Base-by-base conservation (phyloP, 257 asterid species). In the Cruciata laevipes region DNA sequence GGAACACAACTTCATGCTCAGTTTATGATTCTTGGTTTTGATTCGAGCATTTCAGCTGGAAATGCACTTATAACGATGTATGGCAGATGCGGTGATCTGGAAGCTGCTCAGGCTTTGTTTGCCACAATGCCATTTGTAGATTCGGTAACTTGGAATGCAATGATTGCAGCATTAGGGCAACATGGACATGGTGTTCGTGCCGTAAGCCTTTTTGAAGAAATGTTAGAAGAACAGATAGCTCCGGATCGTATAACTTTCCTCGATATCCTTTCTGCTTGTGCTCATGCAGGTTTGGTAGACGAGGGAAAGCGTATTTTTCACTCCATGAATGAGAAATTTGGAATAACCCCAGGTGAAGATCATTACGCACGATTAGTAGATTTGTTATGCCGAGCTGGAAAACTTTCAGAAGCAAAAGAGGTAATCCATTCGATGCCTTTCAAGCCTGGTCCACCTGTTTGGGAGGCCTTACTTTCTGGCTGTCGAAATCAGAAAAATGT, bases 121-220 rank as follows among this genome's bases (percentile, higher is more conserved):
- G 14, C 4, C 35, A 51, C 71, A 23, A 67, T 67, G 71, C 71
- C 71, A 20, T 51, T 20, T 1, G 40, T 67, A 55, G 71, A 67
- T 32, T 67, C 71, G 4, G 32, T 67, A 31, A 49, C 71, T 30
- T 67, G 71, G 62, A 67, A 67, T 67, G 71, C 71, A 67, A 67
- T 67, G 71, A 67, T 67, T 51, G 62, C 71, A n/a, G 71, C 71
- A 27, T 67, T 67, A 9, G 71, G 71, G 31, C 71, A 67, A 38
- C 71, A 67, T 67, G 71, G 71, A 12, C 71, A 32, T 20, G 71
- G 71, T n/a, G 3, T 20, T 10, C 51, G 23, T 20, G 62, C 71
- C 51, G 51, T 67, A 13, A 51, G 25, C 27, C 71, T 67, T 67
- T 67, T 51, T n/a, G 62, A 67, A 30, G 71, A 51, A 33, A 67